A percentile compares a stretch with the other conserved stretches of the same genome.
These are phyloP conservation scores for Cercospora sp. DNA, from an alignment of 2,329 filamentous ascomycete species.

Conservation along the genomic window DNA sequence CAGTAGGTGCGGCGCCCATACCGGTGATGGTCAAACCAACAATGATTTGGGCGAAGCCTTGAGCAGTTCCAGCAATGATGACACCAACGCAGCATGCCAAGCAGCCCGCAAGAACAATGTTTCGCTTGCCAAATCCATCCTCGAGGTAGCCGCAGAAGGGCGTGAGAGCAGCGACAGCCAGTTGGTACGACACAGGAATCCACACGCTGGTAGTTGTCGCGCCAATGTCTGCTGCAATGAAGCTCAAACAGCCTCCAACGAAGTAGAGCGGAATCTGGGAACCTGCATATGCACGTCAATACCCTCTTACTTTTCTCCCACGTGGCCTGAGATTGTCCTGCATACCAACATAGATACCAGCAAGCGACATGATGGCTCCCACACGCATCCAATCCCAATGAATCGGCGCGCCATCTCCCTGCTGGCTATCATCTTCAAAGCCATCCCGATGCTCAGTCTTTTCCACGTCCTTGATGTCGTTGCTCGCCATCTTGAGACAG, in stretches of 20 bases:
- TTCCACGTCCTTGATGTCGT: constrained; percentile 5
- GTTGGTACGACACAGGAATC: constrained; percentile 19
- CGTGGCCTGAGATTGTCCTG: not conserved
- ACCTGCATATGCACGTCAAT: constrained; percentile 1
- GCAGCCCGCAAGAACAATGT: constrained; percentile 17
- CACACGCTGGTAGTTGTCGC: constrained; percentile 13
- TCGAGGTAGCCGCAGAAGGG: constrained; percentile 24
- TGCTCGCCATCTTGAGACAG: not conserved
- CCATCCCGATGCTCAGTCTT: constrained; percentile 2
- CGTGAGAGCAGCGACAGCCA: constrained; percentile 21
- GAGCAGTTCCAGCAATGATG: constrained; percentile 20
- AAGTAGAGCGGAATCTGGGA: constrained; percentile 22
- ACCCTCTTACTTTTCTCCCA: not conserved
- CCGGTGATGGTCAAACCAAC: constrained; percentile 19
- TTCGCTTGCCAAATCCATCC: constrained; percentile 20
- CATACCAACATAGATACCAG: constrained; percentile 2
- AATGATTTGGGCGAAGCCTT: constrained; percentile 16
- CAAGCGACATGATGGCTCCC: constrained; percentile 2
- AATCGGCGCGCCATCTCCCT: not conserved
- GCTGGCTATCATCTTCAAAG: not conserved
- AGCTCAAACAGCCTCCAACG: constrained; percentile 17
- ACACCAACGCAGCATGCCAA: constrained; percentile 12
- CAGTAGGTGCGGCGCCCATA: constrained; percentile 19
- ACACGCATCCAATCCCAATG: constrained; percentile 6
- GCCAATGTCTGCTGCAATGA: constrained; percentile 20